Base-by-base conservation (phyloP, 2,329 filamentous ascomycete species). In the Pseudogymnoascus sp. region DNA sequence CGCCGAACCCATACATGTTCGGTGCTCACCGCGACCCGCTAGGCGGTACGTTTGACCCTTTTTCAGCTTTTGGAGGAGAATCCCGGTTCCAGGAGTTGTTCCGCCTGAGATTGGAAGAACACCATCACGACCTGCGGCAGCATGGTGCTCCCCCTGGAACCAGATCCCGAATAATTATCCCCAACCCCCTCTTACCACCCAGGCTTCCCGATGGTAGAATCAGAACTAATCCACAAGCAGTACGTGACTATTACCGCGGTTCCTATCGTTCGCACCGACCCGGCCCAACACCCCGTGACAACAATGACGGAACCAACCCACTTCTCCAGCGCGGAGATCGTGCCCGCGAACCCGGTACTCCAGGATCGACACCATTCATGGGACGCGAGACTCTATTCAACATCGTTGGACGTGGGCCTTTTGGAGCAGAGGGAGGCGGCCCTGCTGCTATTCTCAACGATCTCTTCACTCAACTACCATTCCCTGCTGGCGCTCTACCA, bases 251-350 rank as follows among this genome's bases (percentile, higher is more conserved):
- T 29, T 70, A 67, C 48, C 72, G 75, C 61, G 70, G 75, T 25
- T 74, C 78, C 75, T 79, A 83, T 66, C 76, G 80, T 64, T 75
- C 77, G 6, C 79, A 84, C 62, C 74, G 81, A 61, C 80, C 80
- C 55, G 80, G 79, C 35, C 64, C 67, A 39, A 64, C 76, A 17
- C 78, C 82, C 33, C 76, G 83, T 60, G 80, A 83, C 62, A 80
- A 80, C 29, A 91, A 96, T 66, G 92, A 97, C 71, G 92, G 91
- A 3, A 81, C 86, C 21, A 97, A 97, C 71, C 93, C 93, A 44
- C 80, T 97, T 10, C 84, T 97, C 61, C 88, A 92, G 66, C 87
- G 90, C 62, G 74, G 75, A 51, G 74, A 64, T 55, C 59, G 65
- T 38, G 61, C 71, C 58, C 76, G 77, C 21, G 73, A 71, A 25